Percentiles rank a stretch among this genome's conserved stretches.
Evolutionary conservation across 106 monocot species (phyloP).

Genomic region (Dendrobium catenatum): DNA sequence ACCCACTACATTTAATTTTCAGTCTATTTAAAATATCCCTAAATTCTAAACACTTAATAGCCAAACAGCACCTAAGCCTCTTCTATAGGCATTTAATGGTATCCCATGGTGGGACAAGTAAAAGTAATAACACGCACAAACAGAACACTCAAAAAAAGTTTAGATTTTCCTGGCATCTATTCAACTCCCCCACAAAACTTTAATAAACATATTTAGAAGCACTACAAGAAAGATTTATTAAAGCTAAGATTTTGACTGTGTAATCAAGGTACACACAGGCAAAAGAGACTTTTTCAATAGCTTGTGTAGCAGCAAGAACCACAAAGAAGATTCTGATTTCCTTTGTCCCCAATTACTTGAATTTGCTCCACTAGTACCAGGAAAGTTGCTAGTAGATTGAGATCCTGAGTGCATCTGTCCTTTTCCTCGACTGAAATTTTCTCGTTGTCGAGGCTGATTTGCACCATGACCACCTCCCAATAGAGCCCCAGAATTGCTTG

Average conservation of each 20-base stretch:
- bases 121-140: background rate
- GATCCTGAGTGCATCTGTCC: constrained; percentile 50
- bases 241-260: background rate
- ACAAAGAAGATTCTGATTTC: constrained; percentile 71
- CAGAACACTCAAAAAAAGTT: background rate
- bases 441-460: constrained; percentile 37
- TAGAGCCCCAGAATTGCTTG: constrained; percentile 25
- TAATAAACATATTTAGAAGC: background rate
- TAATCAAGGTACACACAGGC: constrained; percentile 46
- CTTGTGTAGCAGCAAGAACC: constrained; percentile 74
- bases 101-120: background rate
- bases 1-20: too few relatives aligned
- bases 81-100: background rate
- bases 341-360: constrained; percentile 41
- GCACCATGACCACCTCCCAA: constrained; percentile 21
- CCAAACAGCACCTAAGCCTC: background rate
- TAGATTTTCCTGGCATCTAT: too few relatives aligned
- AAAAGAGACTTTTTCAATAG: constrained; percentile 71
- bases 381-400: constrained; percentile 18
- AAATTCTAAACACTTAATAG: too few relatives aligned
- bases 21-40: too few relatives aligned
- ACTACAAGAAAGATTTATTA: background rate
- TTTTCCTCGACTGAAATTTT: constrained; percentile 40
- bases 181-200: background rate
- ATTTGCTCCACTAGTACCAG: constrained; percentile 27